Evolutionary conservation across 2,329 filamentous ascomycete genomes (phyloP).

Genomic region (Bipolaris gigantea): DNA sequence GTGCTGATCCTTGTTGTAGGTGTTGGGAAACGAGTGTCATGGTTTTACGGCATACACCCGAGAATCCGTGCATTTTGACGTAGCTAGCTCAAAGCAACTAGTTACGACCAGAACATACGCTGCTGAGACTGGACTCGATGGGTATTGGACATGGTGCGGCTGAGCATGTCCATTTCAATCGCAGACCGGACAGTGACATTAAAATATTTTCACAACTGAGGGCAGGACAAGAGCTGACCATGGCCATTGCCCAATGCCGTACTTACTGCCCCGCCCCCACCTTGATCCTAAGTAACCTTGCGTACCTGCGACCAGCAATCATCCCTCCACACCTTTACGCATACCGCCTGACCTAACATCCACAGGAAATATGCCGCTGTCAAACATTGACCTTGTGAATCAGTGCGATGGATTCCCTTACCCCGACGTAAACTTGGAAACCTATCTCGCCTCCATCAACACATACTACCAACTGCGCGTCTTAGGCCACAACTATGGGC

Average conservation of each 20-base stretch:
- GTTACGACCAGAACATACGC: not conserved
- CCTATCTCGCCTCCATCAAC: constrained; percentile 56
- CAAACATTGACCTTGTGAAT: constrained; percentile 58
- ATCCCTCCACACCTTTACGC: not conserved
- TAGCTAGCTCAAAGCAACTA: constrained; percentile 5
- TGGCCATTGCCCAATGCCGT: constrained; percentile 4
- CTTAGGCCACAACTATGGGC: constrained; percentile 60
- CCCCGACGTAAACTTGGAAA: constrained; percentile 59
- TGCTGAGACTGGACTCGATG: not conserved
- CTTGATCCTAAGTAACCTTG: constrained; percentile 13
- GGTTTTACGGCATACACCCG: not conserved
- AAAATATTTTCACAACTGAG: not conserved
- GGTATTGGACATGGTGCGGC: no score
- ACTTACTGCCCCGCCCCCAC: constrained; percentile 35
- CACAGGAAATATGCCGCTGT: constrained; percentile 38
- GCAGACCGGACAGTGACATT: not conserved
- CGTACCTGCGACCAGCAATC: constrained; percentile 2
- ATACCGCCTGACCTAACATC: not conserved
- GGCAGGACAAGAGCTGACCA: not conserved
- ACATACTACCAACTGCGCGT: constrained; percentile 69
- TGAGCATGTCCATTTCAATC: not conserved
- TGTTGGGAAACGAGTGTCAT: not conserved
- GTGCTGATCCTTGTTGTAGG: not conserved
- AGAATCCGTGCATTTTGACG: not conserved
- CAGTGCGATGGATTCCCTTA: constrained; percentile 80